These are phyloP conservation scores for Aspergillus fischeri DNA, from an alignment of 2,329 filamentous ascomycete species.

Conservation along the genomic window DNA sequence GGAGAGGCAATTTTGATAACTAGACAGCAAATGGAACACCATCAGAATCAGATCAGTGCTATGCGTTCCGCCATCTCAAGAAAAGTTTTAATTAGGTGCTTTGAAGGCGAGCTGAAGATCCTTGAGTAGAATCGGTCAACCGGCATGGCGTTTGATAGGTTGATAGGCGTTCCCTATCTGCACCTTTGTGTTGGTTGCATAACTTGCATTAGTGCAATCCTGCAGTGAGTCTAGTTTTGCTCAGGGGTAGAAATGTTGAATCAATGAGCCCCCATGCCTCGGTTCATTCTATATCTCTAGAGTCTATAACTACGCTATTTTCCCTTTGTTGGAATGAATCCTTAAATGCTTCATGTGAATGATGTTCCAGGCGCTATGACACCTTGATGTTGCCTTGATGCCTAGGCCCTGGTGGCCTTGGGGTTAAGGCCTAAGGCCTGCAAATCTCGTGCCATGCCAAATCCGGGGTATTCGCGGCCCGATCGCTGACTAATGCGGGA, in stretches of 20 bases:
- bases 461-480: background rate
- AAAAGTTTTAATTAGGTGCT: background rate
- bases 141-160: background rate
- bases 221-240: background rate
- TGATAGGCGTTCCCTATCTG: background rate
- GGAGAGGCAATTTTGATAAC: background rate
- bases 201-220: background rate
- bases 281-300: background rate
- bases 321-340: background rate
- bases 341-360: background rate
- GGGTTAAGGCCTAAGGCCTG: background rate
- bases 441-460: background rate
- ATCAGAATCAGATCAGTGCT: background rate
- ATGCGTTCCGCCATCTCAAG: background rate
- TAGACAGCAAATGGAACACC: background rate
- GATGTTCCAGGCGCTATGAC: background rate
- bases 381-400: background rate
- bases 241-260: background rate
- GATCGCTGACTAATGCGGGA: background rate
- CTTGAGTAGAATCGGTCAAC: background rate
- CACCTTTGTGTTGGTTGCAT: background rate
- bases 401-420: background rate
- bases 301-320: background rate
- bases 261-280: background rate
- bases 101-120: too few relatives aligned